phyloP scores from a whole-genome alignment of 208 protist genomes.

The Paratrypanosoma confusum region DNA sequence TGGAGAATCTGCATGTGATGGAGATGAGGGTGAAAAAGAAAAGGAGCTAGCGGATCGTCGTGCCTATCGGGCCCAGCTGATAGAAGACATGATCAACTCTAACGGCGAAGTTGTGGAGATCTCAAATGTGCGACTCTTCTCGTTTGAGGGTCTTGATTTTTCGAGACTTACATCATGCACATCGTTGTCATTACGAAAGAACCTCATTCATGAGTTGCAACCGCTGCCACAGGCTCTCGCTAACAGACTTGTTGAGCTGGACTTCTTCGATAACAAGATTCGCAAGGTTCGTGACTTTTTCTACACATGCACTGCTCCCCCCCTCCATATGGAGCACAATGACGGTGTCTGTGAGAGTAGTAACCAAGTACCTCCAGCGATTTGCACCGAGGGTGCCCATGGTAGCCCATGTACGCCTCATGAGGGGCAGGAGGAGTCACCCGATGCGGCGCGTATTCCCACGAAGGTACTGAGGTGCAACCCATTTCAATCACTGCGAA shows the following conservation, averaged over 20 bases:
- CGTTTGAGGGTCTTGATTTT: slow-evolving; percentile 72
- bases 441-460: too few species aligned
- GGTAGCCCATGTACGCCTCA: too few species aligned
- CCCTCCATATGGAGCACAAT: too few species aligned
- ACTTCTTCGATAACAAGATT: slow-evolving; percentile 91
- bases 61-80: slow-evolving; percentile 1
- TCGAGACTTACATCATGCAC: slow-evolving; percentile 47
- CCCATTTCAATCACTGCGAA: slow-evolving; percentile 44
- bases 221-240: slow-evolving; percentile 58
- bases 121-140: slow-evolving; percentile 75
- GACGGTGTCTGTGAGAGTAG: too few species aligned
- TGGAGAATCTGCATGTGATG: too few species aligned
- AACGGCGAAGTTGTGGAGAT: slow-evolving; percentile 57
- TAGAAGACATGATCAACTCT: slow-evolving; percentile 36
- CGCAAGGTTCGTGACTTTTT: slow-evolving; percentile 73
- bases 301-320: too few species aligned
- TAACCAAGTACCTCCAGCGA: too few species aligned
- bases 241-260: slow-evolving; percentile 51
- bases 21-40: slow-evolving; percentile 13
- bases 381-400: too few species aligned
- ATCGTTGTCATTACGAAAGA: slow-evolving; percentile 71
- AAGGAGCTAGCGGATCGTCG: neutral
- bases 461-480: too few species aligned
- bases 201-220: slow-evolving; percentile 78
- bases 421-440: too few species aligned